Evolutionary conservation across 2,329 filamentous ascomycete species (phyloP).

Genomic region (Dothideomycetes sp.): DNA sequence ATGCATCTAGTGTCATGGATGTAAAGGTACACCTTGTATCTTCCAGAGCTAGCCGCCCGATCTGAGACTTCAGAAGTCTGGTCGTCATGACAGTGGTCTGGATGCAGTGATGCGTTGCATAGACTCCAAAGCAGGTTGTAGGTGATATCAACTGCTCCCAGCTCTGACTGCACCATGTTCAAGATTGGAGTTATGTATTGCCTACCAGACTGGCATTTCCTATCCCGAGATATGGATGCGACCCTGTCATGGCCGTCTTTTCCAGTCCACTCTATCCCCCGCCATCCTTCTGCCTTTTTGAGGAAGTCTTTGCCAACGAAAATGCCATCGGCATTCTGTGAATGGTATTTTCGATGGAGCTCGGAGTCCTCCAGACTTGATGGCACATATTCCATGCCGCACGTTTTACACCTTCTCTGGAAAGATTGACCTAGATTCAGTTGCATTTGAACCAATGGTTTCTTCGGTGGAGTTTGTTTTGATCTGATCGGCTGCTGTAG

Average conservation of each 20-base stretch:
- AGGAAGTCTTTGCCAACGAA: conserved; percentile 49
- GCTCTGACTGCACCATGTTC: conserved; percentile 51
- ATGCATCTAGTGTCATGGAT: conserved; percentile 51
- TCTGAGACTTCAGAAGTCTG: conserved; percentile 8
- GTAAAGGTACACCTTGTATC: conserved; percentile 52
- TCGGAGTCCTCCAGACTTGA: conserved; percentile 50
- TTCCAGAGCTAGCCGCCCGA: conserved; percentile 24
- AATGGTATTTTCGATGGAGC: conserved; percentile 54
- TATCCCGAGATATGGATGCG: background rate
- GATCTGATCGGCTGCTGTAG: too few relatives aligned
- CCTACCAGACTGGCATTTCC: background rate
- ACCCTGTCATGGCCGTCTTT: background rate
- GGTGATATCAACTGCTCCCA: conserved; percentile 48
- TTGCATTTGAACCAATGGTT: conserved; percentile 45
- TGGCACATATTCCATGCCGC: conserved; percentile 57
- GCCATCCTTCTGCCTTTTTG: conserved; percentile 21
- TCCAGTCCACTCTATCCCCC: background rate
- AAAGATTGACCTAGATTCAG: conserved; percentile 47
- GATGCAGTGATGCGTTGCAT: background rate
- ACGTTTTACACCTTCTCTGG: conserved; percentile 46
- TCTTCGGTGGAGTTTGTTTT: conserved; percentile 15
- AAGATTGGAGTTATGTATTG: conserved; percentile 25
- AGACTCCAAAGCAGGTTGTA: conserved; percentile 46
- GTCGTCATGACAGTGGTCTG: conserved; percentile 7
- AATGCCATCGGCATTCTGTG: conserved; percentile 49